Conservation (phyloP, 495 filamentous ascomycete genomes). For the Penicillium manginii region DNA sequence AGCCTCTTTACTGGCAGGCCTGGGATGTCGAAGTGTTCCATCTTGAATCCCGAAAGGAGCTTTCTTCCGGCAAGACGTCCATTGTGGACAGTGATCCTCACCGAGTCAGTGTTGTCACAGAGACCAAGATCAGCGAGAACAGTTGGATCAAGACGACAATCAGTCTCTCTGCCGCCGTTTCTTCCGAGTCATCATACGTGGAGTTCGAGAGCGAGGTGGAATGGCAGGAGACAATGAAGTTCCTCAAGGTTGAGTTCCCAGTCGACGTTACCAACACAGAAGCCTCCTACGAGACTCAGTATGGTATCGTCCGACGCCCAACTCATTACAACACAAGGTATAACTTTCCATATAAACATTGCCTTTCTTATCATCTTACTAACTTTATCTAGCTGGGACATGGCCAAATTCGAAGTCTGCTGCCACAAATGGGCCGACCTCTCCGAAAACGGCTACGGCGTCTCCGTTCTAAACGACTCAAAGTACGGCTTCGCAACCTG, state of each 20-base stretch:
- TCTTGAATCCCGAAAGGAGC: constrained; percentile 79
- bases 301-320: constrained; percentile 82
- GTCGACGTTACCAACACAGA: constrained; percentile 90
- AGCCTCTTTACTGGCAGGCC: constrained; percentile 97
- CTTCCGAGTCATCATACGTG: constrained; percentile 68
- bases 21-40: constrained; percentile 99
- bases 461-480: constrained; percentile 91
- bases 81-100: constrained; percentile 75
- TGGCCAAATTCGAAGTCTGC: constrained; percentile 99
- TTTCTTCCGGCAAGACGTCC: constrained; percentile 64
- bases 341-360: constrained; percentile 7
- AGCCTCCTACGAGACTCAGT: constrained; percentile 95
- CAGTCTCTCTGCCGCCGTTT: constrained; percentile 69
- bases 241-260: constrained; percentile 98
- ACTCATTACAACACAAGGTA: constrained; percentile 92
- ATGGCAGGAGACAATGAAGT: constrained; percentile 95
- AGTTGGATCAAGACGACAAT: constrained; percentile 89
- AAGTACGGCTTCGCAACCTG: constrained; percentile 96
- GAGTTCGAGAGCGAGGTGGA: constrained; percentile 83
- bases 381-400: constrained; percentile 73
- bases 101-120: constrained; percentile 75
- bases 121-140: constrained; percentile 82
- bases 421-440: constrained; percentile 98
- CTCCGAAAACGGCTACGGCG: constrained; percentile 88
- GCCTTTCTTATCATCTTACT: constrained; percentile 10